A percentile compares a stretch with the other conserved stretches of the same genome.
These are phyloP conservation scores for Thalassiosira oceanica DNA, from an alignment of 352 stramenopile species.

Conservation along the genomic window DNA sequence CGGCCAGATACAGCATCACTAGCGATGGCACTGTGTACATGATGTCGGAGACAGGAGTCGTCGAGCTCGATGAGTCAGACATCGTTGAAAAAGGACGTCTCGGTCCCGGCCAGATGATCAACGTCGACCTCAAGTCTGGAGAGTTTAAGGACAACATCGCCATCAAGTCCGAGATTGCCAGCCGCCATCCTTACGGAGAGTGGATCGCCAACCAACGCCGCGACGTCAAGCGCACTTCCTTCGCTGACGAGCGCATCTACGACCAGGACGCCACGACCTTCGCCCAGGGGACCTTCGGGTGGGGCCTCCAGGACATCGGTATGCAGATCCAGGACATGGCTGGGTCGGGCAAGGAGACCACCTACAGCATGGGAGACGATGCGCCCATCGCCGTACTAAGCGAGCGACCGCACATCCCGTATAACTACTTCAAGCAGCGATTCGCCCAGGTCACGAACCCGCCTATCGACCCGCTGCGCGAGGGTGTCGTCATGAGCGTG, in stretches of 20 bases:
- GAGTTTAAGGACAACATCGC: slow-evolving; percentile 82
- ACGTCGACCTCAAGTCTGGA: slow-evolving; percentile 87
- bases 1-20: slow-evolving; percentile 93
- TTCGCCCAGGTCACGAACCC: slow-evolving; percentile 87
- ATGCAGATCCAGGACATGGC: slow-evolving; percentile 94
- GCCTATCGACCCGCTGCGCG: slow-evolving; percentile 86
- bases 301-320: slow-evolving; percentile 94
- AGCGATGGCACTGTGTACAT: slow-evolving; percentile 93
- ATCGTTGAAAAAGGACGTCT: slow-evolving; percentile 90
- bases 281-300: slow-evolving; percentile 90
- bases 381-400: slow-evolving; percentile 85
- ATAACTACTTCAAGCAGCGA: slow-evolving; percentile 97
- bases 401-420: slow-evolving; percentile 89
- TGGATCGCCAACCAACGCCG: slow-evolving; percentile 89
- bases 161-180: slow-evolving; percentile 89
- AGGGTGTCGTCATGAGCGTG: slow-evolving; percentile 86
- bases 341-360: slow-evolving; percentile 84
- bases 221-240: slow-evolving; percentile 79
- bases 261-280: slow-evolving; percentile 77
- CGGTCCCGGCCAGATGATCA: slow-evolving; percentile 93
- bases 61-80: slow-evolving; percentile 68
- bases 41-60: slow-evolving; percentile 91
- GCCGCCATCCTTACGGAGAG: slow-evolving; percentile 87
- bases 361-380: slow-evolving; percentile 89
- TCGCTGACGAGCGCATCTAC: slow-evolving; percentile 58